phyloP scores from a whole-genome alignment of 352 stramenopile genomes.

The Phytophthora cactorum region DNA sequence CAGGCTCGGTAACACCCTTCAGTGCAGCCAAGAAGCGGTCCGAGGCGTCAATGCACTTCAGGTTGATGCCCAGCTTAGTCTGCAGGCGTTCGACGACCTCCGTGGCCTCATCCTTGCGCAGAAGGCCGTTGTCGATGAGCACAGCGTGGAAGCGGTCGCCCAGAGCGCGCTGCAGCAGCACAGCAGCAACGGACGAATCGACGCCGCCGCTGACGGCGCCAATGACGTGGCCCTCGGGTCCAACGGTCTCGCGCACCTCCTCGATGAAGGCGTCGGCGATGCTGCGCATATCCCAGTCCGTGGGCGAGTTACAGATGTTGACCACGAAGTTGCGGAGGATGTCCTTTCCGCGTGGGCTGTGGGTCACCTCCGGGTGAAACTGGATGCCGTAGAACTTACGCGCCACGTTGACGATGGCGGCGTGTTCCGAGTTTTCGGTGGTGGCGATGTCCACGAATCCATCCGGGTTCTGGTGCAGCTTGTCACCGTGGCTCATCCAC shows the following conservation, averaged over 20 bases:
- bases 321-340: slow-evolving; percentile 99
- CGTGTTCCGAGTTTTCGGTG: slow-evolving; percentile 93
- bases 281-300: slow-evolving; percentile 98
- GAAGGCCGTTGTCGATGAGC: slow-evolving; percentile 99
- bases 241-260: slow-evolving; percentile 92
- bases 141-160: slow-evolving; percentile 99
- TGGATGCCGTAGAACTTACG: slow-evolving; percentile 98
- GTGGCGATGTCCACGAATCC: slow-evolving; percentile 92
- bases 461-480: slow-evolving; percentile 94
- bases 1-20: slow-evolving; percentile 95
- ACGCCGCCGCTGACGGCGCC: slow-evolving; percentile 98
- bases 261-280: slow-evolving; percentile 93
- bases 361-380: slow-evolving; percentile 98
- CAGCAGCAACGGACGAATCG: slow-evolving; percentile 98
- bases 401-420: slow-evolving; percentile 94
- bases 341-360: slow-evolving; percentile 95
- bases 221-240: slow-evolving; percentile 96
- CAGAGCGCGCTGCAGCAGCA: slow-evolving; percentile 97
- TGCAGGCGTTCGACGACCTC: slow-evolving; percentile 92
- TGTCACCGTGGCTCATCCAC: slow-evolving; percentile 99
- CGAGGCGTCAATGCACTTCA: slow-evolving; percentile 96
- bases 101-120: slow-evolving; percentile 95
- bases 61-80: slow-evolving; percentile 95
- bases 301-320: slow-evolving; percentile 93
- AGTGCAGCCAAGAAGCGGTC: slow-evolving; percentile 96